Conservation (phyloP, 2,329 filamentous ascomycete species). For the Botrytis byssoidea region DNA sequence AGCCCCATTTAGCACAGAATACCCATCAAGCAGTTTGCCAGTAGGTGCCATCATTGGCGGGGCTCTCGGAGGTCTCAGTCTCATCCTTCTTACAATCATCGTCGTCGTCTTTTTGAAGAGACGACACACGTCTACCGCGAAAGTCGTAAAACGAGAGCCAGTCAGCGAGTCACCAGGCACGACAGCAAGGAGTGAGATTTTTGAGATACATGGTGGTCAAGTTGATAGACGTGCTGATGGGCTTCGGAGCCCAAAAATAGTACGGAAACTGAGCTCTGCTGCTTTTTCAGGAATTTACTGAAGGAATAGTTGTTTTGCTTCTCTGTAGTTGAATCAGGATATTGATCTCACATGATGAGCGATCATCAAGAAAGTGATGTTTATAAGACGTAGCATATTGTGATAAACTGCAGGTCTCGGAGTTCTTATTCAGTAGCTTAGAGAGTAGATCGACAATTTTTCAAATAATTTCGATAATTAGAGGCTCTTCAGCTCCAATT, state of each 20-base stretch:
- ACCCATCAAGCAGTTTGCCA: not conserved
- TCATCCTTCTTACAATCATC: not conserved
- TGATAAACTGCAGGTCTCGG: too few relatives aligned
- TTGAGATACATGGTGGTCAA: not conserved
- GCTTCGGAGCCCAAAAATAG: not conserved
- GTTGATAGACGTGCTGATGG: not conserved
- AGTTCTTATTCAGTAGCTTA: not conserved
- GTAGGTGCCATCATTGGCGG: not conserved
- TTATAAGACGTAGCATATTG: not conserved
- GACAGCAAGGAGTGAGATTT: not conserved
- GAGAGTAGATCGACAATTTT: too few relatives aligned
- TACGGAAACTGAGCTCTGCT: not conserved
- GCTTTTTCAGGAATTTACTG: not conserved
- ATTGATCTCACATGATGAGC: not conserved
- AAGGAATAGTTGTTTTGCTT: not conserved
- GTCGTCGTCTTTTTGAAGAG: not conserved
- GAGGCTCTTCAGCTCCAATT: not conserved
- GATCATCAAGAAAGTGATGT: not conserved
- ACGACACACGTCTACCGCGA: not conserved
- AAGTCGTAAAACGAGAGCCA: not conserved
- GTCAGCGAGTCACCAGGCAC: too few relatives aligned
- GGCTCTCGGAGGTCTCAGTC: not conserved
- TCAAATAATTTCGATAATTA: not conserved
- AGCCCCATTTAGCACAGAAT: not conserved
- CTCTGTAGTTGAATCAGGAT: not conserved